Percentiles rank a stretch among this genome's conserved stretches.
Conservation (phyloP, 371 early-diverging fungal genomes). For the Haplosporangium sp. region DNA sequence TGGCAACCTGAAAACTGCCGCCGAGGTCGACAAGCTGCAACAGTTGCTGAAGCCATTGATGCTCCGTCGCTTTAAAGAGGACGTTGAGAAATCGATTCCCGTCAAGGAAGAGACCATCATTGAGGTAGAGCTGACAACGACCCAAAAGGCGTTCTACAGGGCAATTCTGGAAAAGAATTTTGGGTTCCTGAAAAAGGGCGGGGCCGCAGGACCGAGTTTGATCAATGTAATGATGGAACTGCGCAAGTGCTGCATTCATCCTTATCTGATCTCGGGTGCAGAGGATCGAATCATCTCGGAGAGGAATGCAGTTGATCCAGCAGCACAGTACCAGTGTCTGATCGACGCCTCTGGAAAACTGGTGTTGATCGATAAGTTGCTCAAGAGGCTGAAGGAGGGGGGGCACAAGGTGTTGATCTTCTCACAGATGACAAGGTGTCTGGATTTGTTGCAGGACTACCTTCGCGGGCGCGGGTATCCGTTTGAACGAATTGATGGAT, state of each 20-base stretch:
- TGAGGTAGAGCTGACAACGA: conserved; percentile 84
- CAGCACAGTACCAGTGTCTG: conserved; percentile 80
- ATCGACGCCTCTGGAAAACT: conserved; percentile 92
- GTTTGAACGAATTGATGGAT: conserved; percentile 93
- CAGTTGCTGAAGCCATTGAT: conserved; percentile 78
- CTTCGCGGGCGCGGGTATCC: conserved; percentile 78
- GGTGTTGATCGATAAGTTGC: conserved; percentile 87
- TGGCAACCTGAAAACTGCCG: conserved; percentile 77
- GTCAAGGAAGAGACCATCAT: conserved; percentile 92
- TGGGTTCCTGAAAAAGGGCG: conserved; percentile 76
- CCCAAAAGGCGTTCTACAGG: conserved; percentile 89
- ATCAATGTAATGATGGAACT: conserved; percentile 78
- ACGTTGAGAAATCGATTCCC: conserved; percentile 88
- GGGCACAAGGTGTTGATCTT: conserved; percentile 96
- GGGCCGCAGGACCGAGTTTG: conserved; percentile 52
- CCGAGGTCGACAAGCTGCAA: conserved; percentile 83
- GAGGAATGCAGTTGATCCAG: conserved; percentile 62
- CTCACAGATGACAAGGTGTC: conserved; percentile 89
- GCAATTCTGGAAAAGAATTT: conserved; percentile 93
- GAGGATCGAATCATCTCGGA: conserved; percentile 85
- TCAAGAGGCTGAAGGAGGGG: conserved; percentile 80
- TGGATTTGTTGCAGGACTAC: conserved; percentile 95
- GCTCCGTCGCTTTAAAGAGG: conserved; percentile 84
- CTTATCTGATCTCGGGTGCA: conserved; percentile 87
- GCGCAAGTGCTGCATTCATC: conserved; percentile 91